Evolutionary conservation across 345 rosid species (phyloP).

Genomic region (Adansonia digitata): DNA sequence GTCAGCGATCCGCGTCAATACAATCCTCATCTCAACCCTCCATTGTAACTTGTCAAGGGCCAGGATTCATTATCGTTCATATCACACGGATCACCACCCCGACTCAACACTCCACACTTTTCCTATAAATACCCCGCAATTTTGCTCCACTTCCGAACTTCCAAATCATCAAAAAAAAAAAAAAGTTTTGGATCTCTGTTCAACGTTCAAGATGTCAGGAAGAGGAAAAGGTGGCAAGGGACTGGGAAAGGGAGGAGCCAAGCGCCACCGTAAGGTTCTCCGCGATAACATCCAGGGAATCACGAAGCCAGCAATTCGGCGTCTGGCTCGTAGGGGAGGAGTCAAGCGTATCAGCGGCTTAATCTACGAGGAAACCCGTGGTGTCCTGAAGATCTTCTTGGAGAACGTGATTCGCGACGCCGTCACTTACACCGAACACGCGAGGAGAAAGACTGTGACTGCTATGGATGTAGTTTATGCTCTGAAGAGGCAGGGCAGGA

Average conservation of each 20-base stretch:
- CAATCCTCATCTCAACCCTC: constrained; percentile 9
- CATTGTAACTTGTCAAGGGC: constrained; percentile 13
- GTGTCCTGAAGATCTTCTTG: constrained; percentile 49
- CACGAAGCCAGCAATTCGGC: constrained; percentile 49
- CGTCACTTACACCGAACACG: constrained; percentile 52
- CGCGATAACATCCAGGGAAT: constrained; percentile 59
- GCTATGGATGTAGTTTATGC: constrained; percentile 64
- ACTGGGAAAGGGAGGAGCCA: constrained; percentile 64
- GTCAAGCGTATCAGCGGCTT: constrained; percentile 60
- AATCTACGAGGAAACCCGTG: constrained; percentile 56
- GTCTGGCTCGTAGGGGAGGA: constrained; percentile 53
- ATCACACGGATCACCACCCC: constrained; percentile 9
- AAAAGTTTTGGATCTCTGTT: neutral
- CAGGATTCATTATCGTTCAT: neutral
- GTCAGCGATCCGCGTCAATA: constrained; percentile 25
- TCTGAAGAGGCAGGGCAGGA: constrained; percentile 56
- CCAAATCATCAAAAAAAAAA: too few species aligned
- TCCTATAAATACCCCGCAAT: neutral
- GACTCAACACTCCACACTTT: neutral
- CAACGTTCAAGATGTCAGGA: constrained; percentile 34
- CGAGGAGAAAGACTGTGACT: constrained; percentile 56
- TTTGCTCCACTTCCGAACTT: fast-evolving
- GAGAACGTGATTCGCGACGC: constrained; percentile 57
- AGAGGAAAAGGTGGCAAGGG: constrained; percentile 69
- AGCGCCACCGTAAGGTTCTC: constrained; percentile 55